Evolutionary conservation across 768 basidiomycete genomes (phyloP), one percentile per base, ranked within the genome.

Genomic region (Agaricus blazei): DNA sequence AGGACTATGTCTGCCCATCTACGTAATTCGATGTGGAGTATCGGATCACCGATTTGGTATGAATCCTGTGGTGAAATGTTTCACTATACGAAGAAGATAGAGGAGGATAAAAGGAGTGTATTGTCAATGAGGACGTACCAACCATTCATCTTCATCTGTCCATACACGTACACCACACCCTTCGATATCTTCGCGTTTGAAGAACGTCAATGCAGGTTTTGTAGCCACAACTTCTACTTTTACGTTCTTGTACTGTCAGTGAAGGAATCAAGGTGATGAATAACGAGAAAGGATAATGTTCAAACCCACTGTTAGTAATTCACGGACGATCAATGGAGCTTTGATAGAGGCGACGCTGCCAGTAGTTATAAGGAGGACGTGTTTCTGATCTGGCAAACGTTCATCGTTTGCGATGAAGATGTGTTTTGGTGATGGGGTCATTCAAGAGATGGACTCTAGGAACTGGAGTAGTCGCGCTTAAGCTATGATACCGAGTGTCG

Each of bases 291-390:
- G 5, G 9, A 40, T 31, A 24, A 47, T 58, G 44, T 29, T 23
- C 37, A 19, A 43, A 71, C 71, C 56, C 40, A 79, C 88, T 43
- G 73, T 71, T 42, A 88, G 73, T 29, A 98, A 76, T 59, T 87
- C 88, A 28, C 76, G 68, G 19, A 92, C 90, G 56, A 99, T 97
- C 51, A 97, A 77, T 3, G 95, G 93, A 1, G 86, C 86, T 65
- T 98, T 98, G 65, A 98, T 82, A 50, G 93, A 93, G 0, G 96
- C 95, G 8, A 99, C 96, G 64, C 91, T 94, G n/a, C 96, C 95
- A 0, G 93, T 91, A 0, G 89, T 86, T 57, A 98, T 84, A 38
- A 98, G 76, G 3, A 98, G 70, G 43, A 97, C 82, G 64, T 95
- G 88, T 0, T 72, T 75, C 58, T 67, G 68, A 1, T 76, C 77